These are phyloP conservation scores for Gentiana macrophylla DNA, from an alignment of 257 asterid genomes.

Conservation along the genomic window DNA sequence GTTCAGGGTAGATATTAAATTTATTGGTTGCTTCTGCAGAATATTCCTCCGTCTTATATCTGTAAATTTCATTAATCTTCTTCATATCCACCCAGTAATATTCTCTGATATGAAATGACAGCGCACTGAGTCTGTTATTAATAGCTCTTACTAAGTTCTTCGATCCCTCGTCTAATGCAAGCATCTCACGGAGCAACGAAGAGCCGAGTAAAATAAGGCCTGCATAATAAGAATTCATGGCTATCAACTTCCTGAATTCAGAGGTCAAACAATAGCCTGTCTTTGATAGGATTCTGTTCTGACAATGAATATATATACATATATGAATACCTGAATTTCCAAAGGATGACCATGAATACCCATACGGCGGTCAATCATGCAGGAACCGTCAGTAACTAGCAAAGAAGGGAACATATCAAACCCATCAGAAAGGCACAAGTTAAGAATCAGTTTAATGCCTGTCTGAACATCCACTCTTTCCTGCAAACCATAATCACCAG, in stretches of 20 bases:
- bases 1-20: constrained; percentile 88
- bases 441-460: constrained; percentile 74
- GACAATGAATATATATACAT: neutral
- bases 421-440: constrained; percentile 90
- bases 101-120: constrained; percentile 84
- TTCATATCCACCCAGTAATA: constrained; percentile 88
- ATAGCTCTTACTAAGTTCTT: constrained; percentile 67
- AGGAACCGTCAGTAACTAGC: constrained; percentile 93
- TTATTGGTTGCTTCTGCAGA: constrained; percentile 82
- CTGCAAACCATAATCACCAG: constrained; percentile 78
- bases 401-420: constrained; percentile 96
- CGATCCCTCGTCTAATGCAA: constrained; percentile 64
- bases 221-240: constrained; percentile 17
- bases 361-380: constrained; percentile 97
- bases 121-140: constrained; percentile 82
- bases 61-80: constrained; percentile 78
- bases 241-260: neutral
- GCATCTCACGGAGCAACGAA: constrained; percentile 86
- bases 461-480: constrained; percentile 94
- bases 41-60: constrained; percentile 88
- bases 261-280: neutral
- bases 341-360: constrained; percentile 97
- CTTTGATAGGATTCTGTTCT: neutral
- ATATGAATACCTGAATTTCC: constrained; percentile 68
- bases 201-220: constrained; percentile 87